Percentiles rank a stretch among this genome's conserved stretches.
Conservation (phyloP, 2,329 filamentous ascomycete genomes). For the Ophiosphaerella korrae region DNA sequence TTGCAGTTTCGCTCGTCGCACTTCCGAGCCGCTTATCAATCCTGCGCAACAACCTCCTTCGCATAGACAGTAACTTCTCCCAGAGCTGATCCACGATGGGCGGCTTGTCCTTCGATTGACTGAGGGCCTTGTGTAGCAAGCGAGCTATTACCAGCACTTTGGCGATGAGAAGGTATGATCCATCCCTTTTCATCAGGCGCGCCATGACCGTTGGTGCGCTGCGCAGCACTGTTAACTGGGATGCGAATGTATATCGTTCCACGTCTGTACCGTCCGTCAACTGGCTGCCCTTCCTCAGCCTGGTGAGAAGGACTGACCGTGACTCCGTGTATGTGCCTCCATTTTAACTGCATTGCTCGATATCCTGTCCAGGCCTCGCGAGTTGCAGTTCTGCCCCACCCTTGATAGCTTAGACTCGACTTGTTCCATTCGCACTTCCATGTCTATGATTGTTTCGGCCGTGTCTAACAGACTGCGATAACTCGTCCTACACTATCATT, state of each 20-base stretch:
- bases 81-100: slow-evolving; percentile 66
- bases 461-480: slow-evolving; percentile 92
- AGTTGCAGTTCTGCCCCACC: slow-evolving; percentile 79
- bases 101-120: slow-evolving; percentile 54
- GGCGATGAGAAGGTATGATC: slow-evolving; percentile 61
- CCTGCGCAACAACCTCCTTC: slow-evolving; percentile 67
- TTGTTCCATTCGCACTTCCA: slow-evolving; percentile 77
- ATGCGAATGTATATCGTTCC: slow-evolving; percentile 55
- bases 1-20: slow-evolving; percentile 45
- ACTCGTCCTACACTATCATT: slow-evolving; percentile 55
- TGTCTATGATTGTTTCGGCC: slow-evolving; percentile 89
- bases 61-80: slow-evolving; percentile 66
- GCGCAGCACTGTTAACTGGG: slow-evolving; percentile 63
- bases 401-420: slow-evolving; percentile 73
- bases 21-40: slow-evolving; percentile 61
- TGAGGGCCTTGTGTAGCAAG: slow-evolving; percentile 74
- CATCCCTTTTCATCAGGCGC: slow-evolving; percentile 58
- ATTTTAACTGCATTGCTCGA: slow-evolving; percentile 60
- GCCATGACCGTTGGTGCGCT: slow-evolving; percentile 59
- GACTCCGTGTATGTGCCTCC: slow-evolving; percentile 51
- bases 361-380: slow-evolving; percentile 71
- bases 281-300: slow-evolving; percentile 5
- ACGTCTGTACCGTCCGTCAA: slow-evolving; percentile 44
- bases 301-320: slow-evolving; percentile 40
- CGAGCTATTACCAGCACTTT: slow-evolving; percentile 74